Evolutionary conservation across 2,329 filamentous ascomycete genomes (phyloP).

Genomic region (Penicillium sumatraense): DNA sequence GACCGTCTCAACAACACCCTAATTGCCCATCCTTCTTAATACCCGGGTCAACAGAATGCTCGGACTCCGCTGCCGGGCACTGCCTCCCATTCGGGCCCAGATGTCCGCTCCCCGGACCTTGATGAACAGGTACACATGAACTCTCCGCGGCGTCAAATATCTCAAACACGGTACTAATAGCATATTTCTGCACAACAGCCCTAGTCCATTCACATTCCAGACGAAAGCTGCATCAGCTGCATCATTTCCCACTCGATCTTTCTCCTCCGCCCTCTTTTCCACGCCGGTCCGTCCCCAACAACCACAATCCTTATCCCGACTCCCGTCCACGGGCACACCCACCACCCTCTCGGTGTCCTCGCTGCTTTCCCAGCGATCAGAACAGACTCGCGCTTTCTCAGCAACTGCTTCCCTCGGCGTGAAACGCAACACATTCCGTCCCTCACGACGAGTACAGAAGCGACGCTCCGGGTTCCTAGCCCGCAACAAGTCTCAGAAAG

Average conservation of each 20-base stretch:
- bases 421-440: conserved; percentile 61
- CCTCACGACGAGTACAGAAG: conserved; percentile 64
- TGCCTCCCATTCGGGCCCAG: conserved; percentile 33
- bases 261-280: conserved; percentile 45
- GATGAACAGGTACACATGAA: conserved; percentile 27
- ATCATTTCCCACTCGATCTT: conserved; percentile 41
- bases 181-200: conserved; percentile 11
- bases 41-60: conserved; percentile 32
- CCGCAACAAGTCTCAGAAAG: conserved; percentile 57
- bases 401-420: conserved; percentile 48
- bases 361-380: conserved; percentile 33
- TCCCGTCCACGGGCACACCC: conserved; percentile 18
- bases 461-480: conserved; percentile 64
- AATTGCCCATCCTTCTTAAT: conserved; percentile 1
- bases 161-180: conserved; percentile 12
- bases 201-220: conserved; percentile 19
- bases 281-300: conserved; percentile 28
- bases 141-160: conserved; percentile 7
- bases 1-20: not conserved
- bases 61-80: conserved; percentile 38
- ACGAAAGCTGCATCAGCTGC: conserved; percentile 34
- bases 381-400: conserved; percentile 47
- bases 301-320: conserved; percentile 30
- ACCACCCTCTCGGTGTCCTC: conserved; percentile 22
- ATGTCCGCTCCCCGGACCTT: conserved; percentile 27